A percentile compares a stretch with the other conserved stretches of the same genome.
Evolutionary conservation across 2,329 filamentous ascomycete genomes (phyloP).

Genomic region (Penicillium sp.): DNA sequence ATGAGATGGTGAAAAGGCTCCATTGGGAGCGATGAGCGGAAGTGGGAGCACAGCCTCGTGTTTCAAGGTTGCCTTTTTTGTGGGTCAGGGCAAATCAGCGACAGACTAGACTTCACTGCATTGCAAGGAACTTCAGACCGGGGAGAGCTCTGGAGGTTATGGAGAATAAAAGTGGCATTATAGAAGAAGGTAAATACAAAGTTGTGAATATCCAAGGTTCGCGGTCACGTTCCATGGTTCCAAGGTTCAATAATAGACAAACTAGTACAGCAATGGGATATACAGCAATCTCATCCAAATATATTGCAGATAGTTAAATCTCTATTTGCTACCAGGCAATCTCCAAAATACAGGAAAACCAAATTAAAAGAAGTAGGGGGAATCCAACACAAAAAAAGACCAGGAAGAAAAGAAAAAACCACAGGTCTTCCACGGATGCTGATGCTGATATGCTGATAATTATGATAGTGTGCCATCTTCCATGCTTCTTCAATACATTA

Average conservation of each 20-base stretch:
- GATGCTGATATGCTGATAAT: constrained; percentile 27
- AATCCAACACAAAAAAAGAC: constrained; percentile 16
- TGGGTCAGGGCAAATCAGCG: background rate
- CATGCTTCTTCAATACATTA: constrained; percentile 20
- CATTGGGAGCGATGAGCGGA: background rate
- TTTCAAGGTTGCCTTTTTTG: background rate
- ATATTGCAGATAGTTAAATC: constrained; percentile 19
- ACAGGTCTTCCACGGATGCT: constrained; percentile 15
- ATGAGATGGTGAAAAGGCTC: background rate
- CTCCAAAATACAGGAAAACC: constrained; percentile 7
- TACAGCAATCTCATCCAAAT: background rate
- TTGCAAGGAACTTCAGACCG: background rate
- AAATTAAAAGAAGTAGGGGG: constrained; percentile 19
- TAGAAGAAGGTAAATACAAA: no score
- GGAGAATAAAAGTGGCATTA: no score
- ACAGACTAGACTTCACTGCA: background rate
- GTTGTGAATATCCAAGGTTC: no score
- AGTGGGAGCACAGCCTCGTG: background rate
- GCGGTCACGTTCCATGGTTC: no score
- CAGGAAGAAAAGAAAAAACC: constrained; percentile 11
- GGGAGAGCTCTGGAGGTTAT: background rate
- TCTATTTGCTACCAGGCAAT: constrained; percentile 20
- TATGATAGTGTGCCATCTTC: constrained; percentile 19
- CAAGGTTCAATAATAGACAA: no score
- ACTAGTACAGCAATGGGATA: no score